Percentiles rank a stretch among this genome's conserved stretches.
These are phyloP conservation scores for Coniochaeta sp. DNA, from an alignment of 2,329 filamentous ascomycete species.

Conservation along the genomic window DNA sequence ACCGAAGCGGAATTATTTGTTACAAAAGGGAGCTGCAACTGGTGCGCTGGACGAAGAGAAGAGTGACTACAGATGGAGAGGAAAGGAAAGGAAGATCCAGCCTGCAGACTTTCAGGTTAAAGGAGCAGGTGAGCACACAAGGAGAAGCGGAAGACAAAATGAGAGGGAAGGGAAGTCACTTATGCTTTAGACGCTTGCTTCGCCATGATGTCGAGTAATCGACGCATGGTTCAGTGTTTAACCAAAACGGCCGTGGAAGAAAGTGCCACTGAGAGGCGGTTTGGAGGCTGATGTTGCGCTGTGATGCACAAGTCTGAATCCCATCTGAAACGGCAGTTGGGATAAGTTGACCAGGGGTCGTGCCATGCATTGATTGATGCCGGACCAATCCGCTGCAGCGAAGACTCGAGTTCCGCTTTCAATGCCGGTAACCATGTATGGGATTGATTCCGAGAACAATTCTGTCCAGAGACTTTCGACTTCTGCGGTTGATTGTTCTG, in stretches of 20 bases:
- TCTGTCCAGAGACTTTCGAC: not conserved
- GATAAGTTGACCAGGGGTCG: conserved; percentile 13
- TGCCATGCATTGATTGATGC: conserved; percentile 14
- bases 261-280: not conserved
- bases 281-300: conserved; percentile 1
- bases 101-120: conserved; percentile 5
- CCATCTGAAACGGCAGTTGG: conserved; percentile 17
- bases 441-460: not conserved
- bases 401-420: not conserved
- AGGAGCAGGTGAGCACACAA: not conserved
- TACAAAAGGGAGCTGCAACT: conserved; percentile 14
- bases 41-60: conserved; percentile 19
- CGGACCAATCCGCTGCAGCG: conserved; percentile 10
- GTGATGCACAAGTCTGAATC: conserved; percentile 17
- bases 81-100: conserved; percentile 2
- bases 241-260: not conserved
- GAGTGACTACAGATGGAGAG: conserved; percentile 10
- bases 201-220: not conserved
- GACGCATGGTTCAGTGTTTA: conserved; percentile 1
- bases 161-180: conserved; percentile 5
- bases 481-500: not conserved
- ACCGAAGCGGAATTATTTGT: conserved; percentile 9
- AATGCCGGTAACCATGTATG: not conserved
- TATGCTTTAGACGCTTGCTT: conserved; percentile 3
- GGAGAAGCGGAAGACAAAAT: conserved; percentile 2